Evolutionary conservation across 2,329 filamentous ascomycete species (phyloP).

Genomic region (Capronia americana): DNA sequence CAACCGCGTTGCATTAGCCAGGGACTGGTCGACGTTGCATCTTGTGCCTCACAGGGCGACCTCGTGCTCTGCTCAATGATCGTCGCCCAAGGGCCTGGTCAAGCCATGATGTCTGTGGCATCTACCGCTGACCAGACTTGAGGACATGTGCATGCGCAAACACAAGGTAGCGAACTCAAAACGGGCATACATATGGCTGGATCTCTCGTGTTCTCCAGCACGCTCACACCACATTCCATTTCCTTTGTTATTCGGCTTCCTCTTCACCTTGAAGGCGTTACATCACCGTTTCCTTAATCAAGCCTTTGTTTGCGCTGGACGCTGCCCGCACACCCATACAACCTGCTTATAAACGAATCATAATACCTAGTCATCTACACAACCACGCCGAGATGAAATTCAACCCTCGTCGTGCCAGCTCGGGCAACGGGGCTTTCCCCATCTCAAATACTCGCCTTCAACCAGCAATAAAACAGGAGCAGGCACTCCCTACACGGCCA

Average conservation of each 20-base stretch:
- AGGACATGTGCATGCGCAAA: conserved; percentile 13
- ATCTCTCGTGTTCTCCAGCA: background rate
- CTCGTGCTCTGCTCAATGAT: conserved; percentile 10
- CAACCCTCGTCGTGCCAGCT: conserved; percentile 24
- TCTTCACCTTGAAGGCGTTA: background rate
- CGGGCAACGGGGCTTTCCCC: conserved; percentile 26
- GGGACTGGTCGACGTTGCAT: conserved; percentile 26
- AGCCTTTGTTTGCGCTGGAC: conserved; percentile 26
- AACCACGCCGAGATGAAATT: conserved; percentile 23
- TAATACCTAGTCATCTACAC: conserved; percentile 21
- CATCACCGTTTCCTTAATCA: background rate
- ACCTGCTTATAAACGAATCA: background rate
- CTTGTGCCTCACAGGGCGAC: conserved; percentile 11
- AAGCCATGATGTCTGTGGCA: conserved; percentile 32
- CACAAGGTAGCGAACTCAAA: background rate
- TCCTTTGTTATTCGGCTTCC: conserved; percentile 6
- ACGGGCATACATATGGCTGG: conserved; percentile 24
- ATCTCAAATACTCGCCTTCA: conserved; percentile 26
- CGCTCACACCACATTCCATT: conserved; percentile 9
- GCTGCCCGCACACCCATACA: conserved; percentile 7
- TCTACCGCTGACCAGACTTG: conserved; percentile 29
- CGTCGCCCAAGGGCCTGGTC: conserved; percentile 8
- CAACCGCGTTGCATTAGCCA: background rate
- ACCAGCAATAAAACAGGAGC: conserved; percentile 8
- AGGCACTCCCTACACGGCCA: conserved; percentile 13